A percentile compares a stretch with the other conserved stretches of the same genome.
phyloP scores from a whole-genome alignment of 345 rosid genomes.

The Lepidium didymum region DNA sequence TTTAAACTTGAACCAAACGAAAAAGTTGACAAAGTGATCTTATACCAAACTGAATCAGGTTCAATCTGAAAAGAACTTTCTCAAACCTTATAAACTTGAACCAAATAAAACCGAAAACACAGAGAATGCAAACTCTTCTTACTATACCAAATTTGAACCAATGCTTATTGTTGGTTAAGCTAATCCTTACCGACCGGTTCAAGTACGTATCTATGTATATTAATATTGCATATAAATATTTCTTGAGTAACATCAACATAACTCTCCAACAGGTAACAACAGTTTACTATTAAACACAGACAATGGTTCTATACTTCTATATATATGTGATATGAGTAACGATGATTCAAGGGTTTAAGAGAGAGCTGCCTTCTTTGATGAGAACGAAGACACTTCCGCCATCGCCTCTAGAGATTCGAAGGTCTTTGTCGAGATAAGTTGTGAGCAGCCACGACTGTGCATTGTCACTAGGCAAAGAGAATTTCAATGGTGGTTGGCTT shows the following conservation, averaged over 20 bases:
- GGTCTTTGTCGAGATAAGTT: slow-evolving; percentile 77
- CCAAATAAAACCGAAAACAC: background rate
- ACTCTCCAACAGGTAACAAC: slow-evolving; percentile 5
- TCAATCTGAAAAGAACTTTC: background rate
- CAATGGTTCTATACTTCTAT: background rate
- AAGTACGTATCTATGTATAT: background rate
- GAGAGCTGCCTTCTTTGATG: slow-evolving; percentile 77
- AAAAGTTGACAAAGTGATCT: background rate
- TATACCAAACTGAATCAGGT: background rate
- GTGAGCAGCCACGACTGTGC: slow-evolving; percentile 87
- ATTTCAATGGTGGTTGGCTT: slow-evolving; percentile 81
- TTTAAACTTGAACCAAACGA: background rate
- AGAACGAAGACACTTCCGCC: slow-evolving; percentile 82
- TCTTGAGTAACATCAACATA: background rate
- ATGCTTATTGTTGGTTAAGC: background rate
- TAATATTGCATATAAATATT: background rate
- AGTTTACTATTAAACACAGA: background rate
- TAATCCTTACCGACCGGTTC: background rate
- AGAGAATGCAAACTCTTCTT: background rate
- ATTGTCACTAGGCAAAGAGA: slow-evolving; percentile 51
- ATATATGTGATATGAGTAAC: background rate
- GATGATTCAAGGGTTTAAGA: slow-evolving; percentile 37
- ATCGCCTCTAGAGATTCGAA: slow-evolving; percentile 86
- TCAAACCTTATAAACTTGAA: background rate
- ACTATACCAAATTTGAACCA: background rate